Evolutionary conservation across 306 rosid genomes (phyloP), one percentile per base, ranked within the genome.

Genomic region (Dicorynia guianensis): DNA sequence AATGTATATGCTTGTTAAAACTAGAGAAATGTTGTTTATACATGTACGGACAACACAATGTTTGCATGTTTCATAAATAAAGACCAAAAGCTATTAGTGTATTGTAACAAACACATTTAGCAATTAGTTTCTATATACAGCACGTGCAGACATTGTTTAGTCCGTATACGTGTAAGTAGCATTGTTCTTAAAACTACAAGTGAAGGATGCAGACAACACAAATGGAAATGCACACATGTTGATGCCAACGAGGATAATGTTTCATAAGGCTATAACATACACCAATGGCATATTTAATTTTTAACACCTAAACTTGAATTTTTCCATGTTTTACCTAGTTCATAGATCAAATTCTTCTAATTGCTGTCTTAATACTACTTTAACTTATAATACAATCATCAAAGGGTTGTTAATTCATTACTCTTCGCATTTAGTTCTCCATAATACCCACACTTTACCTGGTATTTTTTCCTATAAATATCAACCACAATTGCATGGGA

Each of bases 391-490:
- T 20, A 11, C 19, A 70, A 39, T 54, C 8, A 63, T 61, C 18
- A 60, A 25, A 65, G 7, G 6, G 17, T 7, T 25, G 30, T 17
- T 17, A 36, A 12, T 38, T 74, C 56, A 18, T 52, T 30, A 70
- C 46, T 52, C 36, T 42, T 35, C 25, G 6, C 54, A 64, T 52
- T 63, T n/a, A n/a, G n/a, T n/a, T n/a, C n/a, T n/a, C n/a, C n/a
- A 15, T 11, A 42, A 57, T 67, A 7, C 36, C 30, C 10, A 14
- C 20, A 20, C 79, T 52, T 69, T 69, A 92, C 99, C 97, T 90
- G 85, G 53, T 90, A 96, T 18, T 89, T 92, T 74, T 77, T 82
- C 67, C 84, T 76, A 76, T 92, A 96, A 68, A 89, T 86, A 73
- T 90, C 82, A 4, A 76, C 81, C 8, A 69, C 97, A 0, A 75